A percentile compares a stretch with the other conserved stretches of the same genome.
phyloP scores from a whole-genome alignment of 1,284 basidiomycete genomes.

The Erythrobasidium hasegawianum region DNA sequence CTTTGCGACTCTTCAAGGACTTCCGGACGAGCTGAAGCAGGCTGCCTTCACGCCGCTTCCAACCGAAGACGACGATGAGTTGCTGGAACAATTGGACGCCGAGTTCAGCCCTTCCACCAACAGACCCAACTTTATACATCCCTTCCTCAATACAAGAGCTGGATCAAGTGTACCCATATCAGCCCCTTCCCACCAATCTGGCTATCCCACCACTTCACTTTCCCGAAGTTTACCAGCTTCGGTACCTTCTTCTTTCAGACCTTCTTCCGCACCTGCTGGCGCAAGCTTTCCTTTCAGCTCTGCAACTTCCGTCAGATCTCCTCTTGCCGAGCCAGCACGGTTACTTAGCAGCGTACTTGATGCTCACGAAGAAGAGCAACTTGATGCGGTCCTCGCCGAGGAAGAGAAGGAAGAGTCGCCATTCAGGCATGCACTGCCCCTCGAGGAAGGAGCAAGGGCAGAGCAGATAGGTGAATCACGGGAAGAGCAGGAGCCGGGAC shows the following conservation, averaged over 20 bases:
- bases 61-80: constrained; percentile 30
- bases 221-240: constrained; percentile 20
- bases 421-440: neutral
- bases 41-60: constrained; percentile 33
- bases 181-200: neutral
- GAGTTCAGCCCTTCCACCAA: constrained; percentile 15
- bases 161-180: neutral
- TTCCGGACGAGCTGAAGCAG: constrained; percentile 31
- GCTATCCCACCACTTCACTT: neutral
- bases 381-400: neutral
- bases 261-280: constrained; percentile 27
- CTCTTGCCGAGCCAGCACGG: constrained; percentile 10
- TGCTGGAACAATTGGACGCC: constrained; percentile 19
- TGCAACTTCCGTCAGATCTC: constrained; percentile 6
- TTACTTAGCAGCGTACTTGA: neutral
- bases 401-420: neutral
- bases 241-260: neutral
- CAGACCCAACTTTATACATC: neutral
- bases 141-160: neutral
- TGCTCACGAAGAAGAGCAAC: neutral
- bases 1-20: constrained; percentile 26
- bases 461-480: too few species aligned
- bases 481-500: neutral
- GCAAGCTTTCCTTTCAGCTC: neutral
- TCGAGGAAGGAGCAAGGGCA: too few species aligned